Evolutionary conservation across 2,329 filamentous ascomycete species (phyloP), one percentile per base, ranked within the genome.

Genomic region (Metarhizium anisopliae): DNA sequence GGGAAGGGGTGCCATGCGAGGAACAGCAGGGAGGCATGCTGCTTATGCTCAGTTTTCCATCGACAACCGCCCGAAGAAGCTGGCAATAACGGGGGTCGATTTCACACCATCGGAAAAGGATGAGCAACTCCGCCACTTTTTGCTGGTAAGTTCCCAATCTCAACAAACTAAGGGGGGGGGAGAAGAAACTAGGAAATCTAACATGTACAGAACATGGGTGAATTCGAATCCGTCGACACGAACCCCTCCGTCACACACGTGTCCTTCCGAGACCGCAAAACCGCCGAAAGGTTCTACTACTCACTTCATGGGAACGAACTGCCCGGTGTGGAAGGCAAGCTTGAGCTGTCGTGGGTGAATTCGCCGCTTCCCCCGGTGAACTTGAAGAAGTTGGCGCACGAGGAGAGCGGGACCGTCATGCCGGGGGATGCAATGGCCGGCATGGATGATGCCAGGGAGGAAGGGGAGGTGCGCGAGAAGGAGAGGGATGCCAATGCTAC

Each of bases 61-160:
- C 25, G 89, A 94, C 64, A 91, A 92, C 67, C 78, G 89, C 49
- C 85, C 89, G 0, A 87, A 81, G 66, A 84, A 79, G 59, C 74
- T 94, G 10, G 78, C 80, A 6, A 71, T 93, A 29, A 76, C 77
- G 7, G 86, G 83, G 3, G 78, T 83, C 11, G 83, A 84, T 68
- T 84, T 86, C 64, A 83, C 84, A 3, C 76, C 76, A 14, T 66
- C 80, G 2, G 79, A 79, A 35, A 82, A 82, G 63, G 85, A 91
- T 60, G 88, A 91, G 69, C 77, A 78, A 32, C 73, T 93, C 47
- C 77, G 87, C 59, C 85, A 89, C 63, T 86, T 87, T 68, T 78
- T 93, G 25, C 75, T 90, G 59, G 84, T 87, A 73, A 70, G 81
- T 25, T 25, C 25, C 25, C 25, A 25, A 4, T 3, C 25, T 25